Evolutionary conservation across 306 rosid genomes (phyloP).

Genomic region (Quercus variabilis): DNA sequence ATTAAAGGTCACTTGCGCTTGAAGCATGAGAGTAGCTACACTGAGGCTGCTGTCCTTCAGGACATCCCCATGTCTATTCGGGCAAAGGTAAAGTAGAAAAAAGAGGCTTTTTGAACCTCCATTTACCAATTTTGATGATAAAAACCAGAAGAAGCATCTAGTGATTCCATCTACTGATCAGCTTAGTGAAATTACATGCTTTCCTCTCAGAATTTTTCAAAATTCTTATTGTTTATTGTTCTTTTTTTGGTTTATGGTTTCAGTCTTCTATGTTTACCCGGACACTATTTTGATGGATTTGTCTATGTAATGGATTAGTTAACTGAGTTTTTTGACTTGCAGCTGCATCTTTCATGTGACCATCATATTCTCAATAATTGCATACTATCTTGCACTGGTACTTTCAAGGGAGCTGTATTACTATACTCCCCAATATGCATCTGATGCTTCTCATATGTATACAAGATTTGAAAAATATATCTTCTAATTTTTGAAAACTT

Average conservation of each 20-base stretch:
- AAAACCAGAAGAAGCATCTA: background rate
- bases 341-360: background rate
- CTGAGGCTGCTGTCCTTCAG: conserved; percentile 73
- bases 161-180: conserved; percentile 1
- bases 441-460: background rate
- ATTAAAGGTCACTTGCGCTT: conserved; percentile 88
- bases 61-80: conserved; percentile 88
- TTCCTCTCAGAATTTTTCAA: background rate
- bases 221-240: background rate
- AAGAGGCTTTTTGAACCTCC: conserved; percentile 10
- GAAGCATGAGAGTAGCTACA: conserved; percentile 90
- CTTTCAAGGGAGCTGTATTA: background rate
- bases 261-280: background rate
- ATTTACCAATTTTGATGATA: background rate
- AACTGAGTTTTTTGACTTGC: background rate
- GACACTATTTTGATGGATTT: background rate
- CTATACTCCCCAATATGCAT: background rate
- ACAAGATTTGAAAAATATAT: background rate
- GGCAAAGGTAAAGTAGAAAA: conserved; percentile 57
- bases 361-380: background rate
- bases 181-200: background rate
- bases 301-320: background rate
- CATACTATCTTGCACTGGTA: background rate
- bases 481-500: background rate
- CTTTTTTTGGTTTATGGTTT: background rate